Evolutionary conservation across 352 stramenopile genomes (phyloP), one percentile per base, ranked within the genome.

Genomic region (Globisporangium ultimum): DNA sequence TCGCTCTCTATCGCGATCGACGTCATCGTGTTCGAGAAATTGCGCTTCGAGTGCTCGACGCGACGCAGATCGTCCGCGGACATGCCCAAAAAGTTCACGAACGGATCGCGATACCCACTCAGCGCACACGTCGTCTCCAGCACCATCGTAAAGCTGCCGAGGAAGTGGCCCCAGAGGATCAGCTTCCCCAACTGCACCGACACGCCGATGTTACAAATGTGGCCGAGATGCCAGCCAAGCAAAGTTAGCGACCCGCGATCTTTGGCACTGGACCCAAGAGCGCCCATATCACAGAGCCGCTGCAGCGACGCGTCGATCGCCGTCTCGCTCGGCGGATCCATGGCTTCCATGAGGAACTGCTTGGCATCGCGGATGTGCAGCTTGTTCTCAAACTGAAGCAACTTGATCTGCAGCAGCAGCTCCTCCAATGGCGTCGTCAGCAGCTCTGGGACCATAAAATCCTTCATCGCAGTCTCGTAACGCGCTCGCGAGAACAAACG

Each of bases 291-390:
- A 48, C 81, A 66, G 18, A 98, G 68, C 1, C 95, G 75, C 34
- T 95, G 82, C 13, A 99, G 70, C 15, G 95, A 92, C 48, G 89
- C 91, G 53, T 97, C 80, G 40, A 99, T 95, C 4, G 89, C 79
- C 3, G 88, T 80, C n/a, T 90, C 78, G 12, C 80, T 89, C 0
- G 97, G 97, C 15, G 97, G 89, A 56, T 99, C 88, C 55, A 99
- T 89, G 11, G 95, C 96, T 34, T 96, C 78, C 21, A 81, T 58
- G 21, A 99, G 66, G 60, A 99, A 98, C 18, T 74, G 68, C 58
- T 88, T 89, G 14, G 76, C 74, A 47, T 87, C 70, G 32, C 65
- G 60, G 48, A 91, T 88, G 38, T 83, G 68, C 5, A 91, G 71
- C 65, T 91, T 89, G 59, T 87, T 78, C 21, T 91, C 80, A 24